Evolutionary conservation across 2,329 filamentous ascomycete genomes (phyloP), one percentile per base, ranked within the genome.

Genomic region (Orbilia quercus): DNA sequence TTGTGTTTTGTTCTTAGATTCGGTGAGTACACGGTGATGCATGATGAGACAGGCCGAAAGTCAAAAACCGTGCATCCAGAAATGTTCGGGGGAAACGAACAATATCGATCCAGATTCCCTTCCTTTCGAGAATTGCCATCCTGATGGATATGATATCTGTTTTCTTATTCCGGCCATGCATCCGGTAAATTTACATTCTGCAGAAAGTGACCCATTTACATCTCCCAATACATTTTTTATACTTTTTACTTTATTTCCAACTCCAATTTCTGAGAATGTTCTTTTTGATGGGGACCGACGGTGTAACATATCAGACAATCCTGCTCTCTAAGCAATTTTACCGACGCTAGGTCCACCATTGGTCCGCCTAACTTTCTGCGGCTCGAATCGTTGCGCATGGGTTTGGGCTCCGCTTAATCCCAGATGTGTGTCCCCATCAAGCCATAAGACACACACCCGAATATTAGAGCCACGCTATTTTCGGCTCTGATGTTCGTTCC

Each of bases 151-250:
- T n/a, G 44, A 34, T 54, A 48, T 9, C 38, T 65, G 20, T 53
- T 65, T 65, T 65, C 60, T 65, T 65, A 65, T 65, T 65, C 40
- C 23, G 7, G 60, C 60, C 60, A 65, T 48, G 60, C 53, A 22
- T n/a, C 25, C 40, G 50, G 60, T 25, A 55, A 65, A 65, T 48
- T 55, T 48, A n/a, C n/a, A n/a, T n/a, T n/a, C n/a, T n/a, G n/a
- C n/a, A n/a, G n/a, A n/a, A n/a, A n/a, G n/a, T n/a, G n/a, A n/a
- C n/a, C n/a, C n/a, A n/a, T n/a, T n/a, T n/a, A n/a, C n/a, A n/a
- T n/a, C n/a, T n/a, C n/a, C n/a, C n/a, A n/a, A n/a, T n/a, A n/a
- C n/a, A n/a, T n/a, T 51, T 7, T 42, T 16, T 12, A 42, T 42
- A 7, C 16, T 42, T 42, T 34, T 12, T 34, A 34, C 12, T 34